Conservation (phyloP, 768 basidiomycete genomes). For the Tulasnella sp. region DNA sequence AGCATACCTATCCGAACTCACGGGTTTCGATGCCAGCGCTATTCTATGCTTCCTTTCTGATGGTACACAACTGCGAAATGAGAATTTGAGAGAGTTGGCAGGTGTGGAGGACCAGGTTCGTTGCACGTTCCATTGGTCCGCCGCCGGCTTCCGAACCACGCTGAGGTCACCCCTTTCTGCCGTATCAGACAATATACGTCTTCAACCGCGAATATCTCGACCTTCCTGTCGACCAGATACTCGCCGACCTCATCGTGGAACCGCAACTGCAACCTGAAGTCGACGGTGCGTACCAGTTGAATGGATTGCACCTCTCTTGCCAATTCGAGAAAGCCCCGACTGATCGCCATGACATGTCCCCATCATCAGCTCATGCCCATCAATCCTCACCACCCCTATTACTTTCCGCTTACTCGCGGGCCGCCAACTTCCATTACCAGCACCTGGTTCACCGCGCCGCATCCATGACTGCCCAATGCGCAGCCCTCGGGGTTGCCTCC, state of each 20-base stretch:
- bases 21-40: constrained; percentile 63
- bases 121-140: constrained; percentile 12
- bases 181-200: constrained; percentile 62
- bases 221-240: constrained; percentile 58
- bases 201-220: constrained; percentile 81
- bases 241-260: constrained; percentile 58
- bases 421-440: constrained; percentile 25
- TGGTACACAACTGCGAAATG: constrained; percentile 63
- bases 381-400: constrained; percentile 42
- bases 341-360: not conserved
- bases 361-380: not conserved
- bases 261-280: constrained; percentile 63
- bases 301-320: not conserved
- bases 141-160: not conserved
- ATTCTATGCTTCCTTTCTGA: constrained; percentile 76
- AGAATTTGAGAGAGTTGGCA: constrained; percentile 71
- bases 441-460: constrained; percentile 50
- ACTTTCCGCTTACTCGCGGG: constrained; percentile 65
- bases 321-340: not conserved
- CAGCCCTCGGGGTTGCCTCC: constrained; percentile 69
- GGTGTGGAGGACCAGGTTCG: constrained; percentile 70
- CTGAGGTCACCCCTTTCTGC: not conserved
- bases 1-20: constrained; percentile 63
- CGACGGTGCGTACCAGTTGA: constrained; percentile 51
- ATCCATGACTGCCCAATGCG: constrained; percentile 60